These are phyloP conservation scores for Diplocarpon mali DNA, from an alignment of 2,329 filamentous ascomycete species.

Conservation along the genomic window DNA sequence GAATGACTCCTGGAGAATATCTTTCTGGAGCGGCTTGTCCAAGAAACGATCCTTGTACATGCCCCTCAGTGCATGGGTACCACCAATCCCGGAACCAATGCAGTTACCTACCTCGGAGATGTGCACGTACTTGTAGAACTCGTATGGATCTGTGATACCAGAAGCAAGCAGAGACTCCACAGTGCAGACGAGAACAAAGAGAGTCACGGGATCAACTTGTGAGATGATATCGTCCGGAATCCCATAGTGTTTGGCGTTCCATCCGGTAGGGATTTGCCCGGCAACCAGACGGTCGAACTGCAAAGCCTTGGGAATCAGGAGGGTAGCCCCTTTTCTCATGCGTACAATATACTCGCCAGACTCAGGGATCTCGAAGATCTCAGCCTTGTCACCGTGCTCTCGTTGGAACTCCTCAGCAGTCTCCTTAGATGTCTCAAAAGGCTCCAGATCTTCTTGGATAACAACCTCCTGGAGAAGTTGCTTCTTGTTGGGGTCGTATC, in stretches of 20 bases:
- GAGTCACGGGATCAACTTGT: conserved; percentile 91
- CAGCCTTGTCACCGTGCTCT: conserved; percentile 93
- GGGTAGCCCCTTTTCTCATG: conserved; percentile 86
- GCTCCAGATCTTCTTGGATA: conserved; percentile 92
- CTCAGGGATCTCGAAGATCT: conserved; percentile 90
- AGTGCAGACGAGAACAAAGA: conserved; percentile 90
- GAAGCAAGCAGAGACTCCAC: conserved; percentile 82
- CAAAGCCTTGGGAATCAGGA: conserved; percentile 94
- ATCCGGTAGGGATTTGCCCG: conserved; percentile 92
- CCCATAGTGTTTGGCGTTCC: conserved; percentile 94
- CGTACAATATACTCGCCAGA: conserved; percentile 91
- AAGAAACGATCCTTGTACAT: conserved; percentile 99
- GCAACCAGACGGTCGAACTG: conserved; percentile 95
- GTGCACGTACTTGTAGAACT: conserved; percentile 99
- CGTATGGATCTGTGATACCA: conserved; percentile 96
- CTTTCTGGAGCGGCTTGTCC: conserved; percentile 95
- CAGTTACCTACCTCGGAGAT: conserved; percentile 97
- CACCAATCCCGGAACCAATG: conserved; percentile 96
- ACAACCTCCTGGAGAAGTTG: conserved; percentile 96
- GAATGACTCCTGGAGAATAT: conserved; percentile 98
- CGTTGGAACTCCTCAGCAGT: conserved; percentile 95
- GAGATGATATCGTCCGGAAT: conserved; percentile 95
- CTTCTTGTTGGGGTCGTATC: conserved; percentile 98
- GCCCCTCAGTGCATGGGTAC: conserved; percentile 78
- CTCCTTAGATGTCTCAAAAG: conserved; percentile 95